Base-by-base conservation (phyloP, 208 protist genomes). In the Kentomonas sorsogonicus region DNA sequence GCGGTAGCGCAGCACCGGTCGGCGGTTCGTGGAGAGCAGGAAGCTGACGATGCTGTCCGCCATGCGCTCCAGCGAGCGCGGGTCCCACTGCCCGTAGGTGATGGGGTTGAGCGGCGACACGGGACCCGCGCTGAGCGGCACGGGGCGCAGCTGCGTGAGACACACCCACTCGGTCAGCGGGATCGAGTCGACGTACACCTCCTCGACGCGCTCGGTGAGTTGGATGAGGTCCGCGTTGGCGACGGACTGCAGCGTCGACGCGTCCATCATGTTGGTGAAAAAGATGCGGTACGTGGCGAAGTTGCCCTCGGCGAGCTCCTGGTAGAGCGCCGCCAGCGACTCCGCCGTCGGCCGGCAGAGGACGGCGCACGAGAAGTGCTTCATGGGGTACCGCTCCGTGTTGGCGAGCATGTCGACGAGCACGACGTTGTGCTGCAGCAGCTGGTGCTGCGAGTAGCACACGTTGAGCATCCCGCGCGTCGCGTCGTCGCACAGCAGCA, bases 381-480 rank as follows among this genome's bases (percentile, higher is more conserved):
- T 79, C 91, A 99, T 97, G 18, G 68, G 68, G 61, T 98, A 97
- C 46, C 90, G 77, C 7, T 68, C 63, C 45, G 52, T 83, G 48
- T 88, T 91, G 16, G 92, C 69, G 20, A 99, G 66, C 53, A 86
- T 78, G 59, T 99, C 97, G 34, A 99, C 91, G 16, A 99, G 75
- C 48, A 98, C 98, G 9, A 99, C 91, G 60, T 98, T 92, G 59
- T 98, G 94, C 60, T 97, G 91, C 51, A 99, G 77, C 31, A 99
- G 94, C 61, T 98, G 84, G 27, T 95, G 93, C 68, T 98, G 93
- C 16, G 93, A 95, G 64, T 94, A 98, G 18, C 94, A 90, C 53
- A 99, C 83, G 27, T 79, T 91, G 13, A 99, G 72, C 25, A 99
- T 96, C 50, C 74, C 83, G 23, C 86, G 86, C 46, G 93, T 97